These are phyloP conservation scores for Coemansia biformis DNA, from an alignment of 192 early-diverging fungal species.

Conservation along the genomic window DNA sequence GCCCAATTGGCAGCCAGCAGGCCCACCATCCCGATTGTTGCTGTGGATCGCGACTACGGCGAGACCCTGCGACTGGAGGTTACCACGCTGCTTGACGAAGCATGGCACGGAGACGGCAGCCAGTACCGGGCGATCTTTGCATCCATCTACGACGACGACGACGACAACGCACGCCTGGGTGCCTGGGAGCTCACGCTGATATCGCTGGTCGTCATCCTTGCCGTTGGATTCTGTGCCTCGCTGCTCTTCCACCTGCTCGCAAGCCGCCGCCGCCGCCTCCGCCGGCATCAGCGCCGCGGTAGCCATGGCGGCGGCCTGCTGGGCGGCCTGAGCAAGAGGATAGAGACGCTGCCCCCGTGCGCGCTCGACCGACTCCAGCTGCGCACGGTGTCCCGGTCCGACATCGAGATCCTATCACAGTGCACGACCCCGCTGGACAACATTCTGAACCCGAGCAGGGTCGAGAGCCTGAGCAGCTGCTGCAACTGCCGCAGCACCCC, in stretches of 20 bases:
- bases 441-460: constrained; percentile 26
- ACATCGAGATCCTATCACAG: constrained; percentile 29
- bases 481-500: neutral
- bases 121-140: constrained; percentile 45
- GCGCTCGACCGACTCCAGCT: constrained; percentile 40
- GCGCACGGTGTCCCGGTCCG: constrained; percentile 30
- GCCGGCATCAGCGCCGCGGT: neutral
- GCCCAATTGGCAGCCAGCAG: constrained; percentile 10
- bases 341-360: constrained; percentile 39
- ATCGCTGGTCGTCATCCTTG: constrained; percentile 36
- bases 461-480: constrained; percentile 9
- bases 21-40: constrained; percentile 28
- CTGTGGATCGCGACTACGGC: constrained; percentile 39
- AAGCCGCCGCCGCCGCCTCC: constrained; percentile 10
- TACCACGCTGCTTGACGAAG: constrained; percentile 19
- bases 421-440: constrained; percentile 39
- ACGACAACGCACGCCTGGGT: constrained; percentile 29
- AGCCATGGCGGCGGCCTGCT: neutral
- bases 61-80: constrained; percentile 35
- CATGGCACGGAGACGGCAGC: constrained; percentile 5
- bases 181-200: constrained; percentile 49
- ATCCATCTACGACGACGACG: constrained; percentile 29
- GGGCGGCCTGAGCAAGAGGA: constrained; percentile 13
- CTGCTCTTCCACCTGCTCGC: constrained; percentile 37
- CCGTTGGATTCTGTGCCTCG: constrained; percentile 40